Percentiles rank a stretch among this genome's conserved stretches.
These are phyloP conservation scores for Microstegium vimineum DNA, from an alignment of 176 grass and related monocot genomes.

Conservation along the genomic window DNA sequence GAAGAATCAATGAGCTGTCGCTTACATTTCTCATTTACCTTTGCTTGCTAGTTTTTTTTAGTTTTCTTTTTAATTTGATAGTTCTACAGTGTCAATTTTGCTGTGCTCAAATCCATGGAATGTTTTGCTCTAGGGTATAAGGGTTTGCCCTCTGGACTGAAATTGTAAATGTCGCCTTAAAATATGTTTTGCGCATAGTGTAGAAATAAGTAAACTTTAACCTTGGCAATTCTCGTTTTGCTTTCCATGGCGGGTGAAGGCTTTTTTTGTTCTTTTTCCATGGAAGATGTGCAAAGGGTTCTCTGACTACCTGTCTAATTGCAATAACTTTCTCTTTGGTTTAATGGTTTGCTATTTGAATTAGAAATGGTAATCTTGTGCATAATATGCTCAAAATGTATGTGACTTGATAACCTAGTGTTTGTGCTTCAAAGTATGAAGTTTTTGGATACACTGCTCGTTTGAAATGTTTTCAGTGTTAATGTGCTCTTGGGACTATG, in stretches of 20 bases:
- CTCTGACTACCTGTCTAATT: background rate
- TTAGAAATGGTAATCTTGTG: background rate
- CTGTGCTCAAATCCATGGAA: background rate
- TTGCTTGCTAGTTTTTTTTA: background rate
- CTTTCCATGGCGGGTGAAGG: background rate
- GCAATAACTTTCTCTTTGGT: background rate
- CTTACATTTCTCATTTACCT: background rate
- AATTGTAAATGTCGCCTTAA: background rate
- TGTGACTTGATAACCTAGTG: background rate
- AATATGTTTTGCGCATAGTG: background rate
- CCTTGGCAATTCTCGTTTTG: background rate
- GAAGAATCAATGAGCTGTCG: background rate
- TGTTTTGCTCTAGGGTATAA: background rate
- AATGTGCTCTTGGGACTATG: background rate
- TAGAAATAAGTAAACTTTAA: background rate
- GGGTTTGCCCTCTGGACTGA: background rate
- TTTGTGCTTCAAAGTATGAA: background rate
- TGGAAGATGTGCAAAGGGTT: background rate
- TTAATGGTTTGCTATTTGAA: background rate
- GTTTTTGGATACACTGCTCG: background rate
- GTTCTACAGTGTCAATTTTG: background rate
- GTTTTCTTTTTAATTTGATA: background rate
- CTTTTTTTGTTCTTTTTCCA: background rate
- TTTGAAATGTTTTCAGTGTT: background rate
- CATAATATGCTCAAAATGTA: background rate